A percentile compares a stretch with the other conserved stretches of the same genome.
Evolutionary conservation across 495 filamentous ascomycete genomes (phyloP).

Genomic region (Oidiodendron maius): DNA sequence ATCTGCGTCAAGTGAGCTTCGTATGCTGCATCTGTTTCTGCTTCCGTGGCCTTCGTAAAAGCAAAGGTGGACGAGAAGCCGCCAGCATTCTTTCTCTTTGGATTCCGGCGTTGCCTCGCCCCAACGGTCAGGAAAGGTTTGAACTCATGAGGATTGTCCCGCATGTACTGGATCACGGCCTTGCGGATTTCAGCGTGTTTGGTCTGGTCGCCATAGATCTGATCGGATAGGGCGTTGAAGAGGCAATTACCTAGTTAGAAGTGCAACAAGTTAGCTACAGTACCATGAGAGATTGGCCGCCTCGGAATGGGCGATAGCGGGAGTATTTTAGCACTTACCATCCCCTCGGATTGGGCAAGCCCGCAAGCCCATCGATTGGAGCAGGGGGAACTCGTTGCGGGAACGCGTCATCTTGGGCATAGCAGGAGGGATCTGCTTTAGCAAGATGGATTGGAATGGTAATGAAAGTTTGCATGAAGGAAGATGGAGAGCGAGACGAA

Average conservation of each 20-base stretch:
- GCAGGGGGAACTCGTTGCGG: slow-evolving; percentile 47
- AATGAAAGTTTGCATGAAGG: slow-evolving; percentile 2
- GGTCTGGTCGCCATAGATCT: slow-evolving; percentile 60
- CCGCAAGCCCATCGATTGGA: slow-evolving; percentile 44
- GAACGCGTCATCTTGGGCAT: slow-evolving; percentile 20
- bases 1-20: slow-evolving; percentile 56
- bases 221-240: slow-evolving; percentile 72
- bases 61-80: slow-evolving; percentile 27
- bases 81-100: slow-evolving; percentile 53
- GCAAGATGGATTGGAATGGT: not conserved
- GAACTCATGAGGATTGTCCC: slow-evolving; percentile 52
- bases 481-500: not conserved
- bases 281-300: not conserved
- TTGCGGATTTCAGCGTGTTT: slow-evolving; percentile 54
- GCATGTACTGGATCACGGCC: slow-evolving; percentile 58
- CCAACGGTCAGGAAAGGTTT: slow-evolving; percentile 59
- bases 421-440: not conserved
- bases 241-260: slow-evolving; percentile 59
- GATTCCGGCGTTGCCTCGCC: slow-evolving; percentile 56
- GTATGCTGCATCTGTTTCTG: slow-evolving; percentile 58
- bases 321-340: slow-evolving; percentile 29
- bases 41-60: slow-evolving; percentile 33
- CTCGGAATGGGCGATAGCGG: not conserved
- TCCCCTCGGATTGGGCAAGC: slow-evolving; percentile 43
- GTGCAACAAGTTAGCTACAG: slow-evolving; percentile 12